phyloP scores from a whole-genome alignment of 345 rosid species.

The Pugionium dolabratum region DNA sequence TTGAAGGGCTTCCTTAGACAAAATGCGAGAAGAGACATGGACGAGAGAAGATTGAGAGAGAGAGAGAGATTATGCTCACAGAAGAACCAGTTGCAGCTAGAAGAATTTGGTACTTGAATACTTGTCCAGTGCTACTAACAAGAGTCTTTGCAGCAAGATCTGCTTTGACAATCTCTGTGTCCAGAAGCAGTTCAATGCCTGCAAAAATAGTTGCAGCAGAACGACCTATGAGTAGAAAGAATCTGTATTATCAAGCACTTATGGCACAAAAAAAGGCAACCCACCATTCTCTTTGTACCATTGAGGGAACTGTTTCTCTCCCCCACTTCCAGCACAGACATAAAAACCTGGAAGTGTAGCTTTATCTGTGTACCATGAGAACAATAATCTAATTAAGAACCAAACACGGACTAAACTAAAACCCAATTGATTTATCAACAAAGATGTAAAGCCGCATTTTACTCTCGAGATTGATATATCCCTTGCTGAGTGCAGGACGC shows the following conservation, averaged over 20 bases:
- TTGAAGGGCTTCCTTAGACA: not conserved
- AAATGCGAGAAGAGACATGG: not conserved
- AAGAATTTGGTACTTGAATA: slow-evolving; percentile 65
- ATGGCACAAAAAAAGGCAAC: not conserved
- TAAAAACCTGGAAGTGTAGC: slow-evolving; percentile 66
- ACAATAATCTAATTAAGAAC: not conserved
- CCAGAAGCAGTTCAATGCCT: slow-evolving; percentile 79
- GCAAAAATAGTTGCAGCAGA: not conserved
- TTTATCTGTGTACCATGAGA: slow-evolving; percentile 29
- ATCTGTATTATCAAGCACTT: not conserved
- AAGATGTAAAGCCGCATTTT: not conserved
- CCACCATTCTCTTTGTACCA: slow-evolving; percentile 74
- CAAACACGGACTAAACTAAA: not conserved
- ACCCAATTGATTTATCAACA: not conserved
- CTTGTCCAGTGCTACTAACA: slow-evolving; percentile 58
- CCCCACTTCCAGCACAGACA: slow-evolving; percentile 89
- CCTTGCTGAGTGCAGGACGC: slow-evolving; percentile 97
- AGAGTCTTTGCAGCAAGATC: slow-evolving; percentile 77
- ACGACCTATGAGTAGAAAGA: not conserved
- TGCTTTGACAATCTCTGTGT: slow-evolving; percentile 78
- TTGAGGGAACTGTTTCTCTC: slow-evolving; percentile 73
- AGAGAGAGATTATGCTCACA: slow-evolving; percentile 27
- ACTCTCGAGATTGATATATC: slow-evolving; percentile 67
- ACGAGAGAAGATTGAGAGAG: not conserved
- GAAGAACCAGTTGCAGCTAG: slow-evolving; percentile 86